These are phyloP conservation scores for Cutaneotrichosporon dermatis DNA, from an alignment of 1,284 basidiomycete genomes.

Conservation along the genomic window DNA sequence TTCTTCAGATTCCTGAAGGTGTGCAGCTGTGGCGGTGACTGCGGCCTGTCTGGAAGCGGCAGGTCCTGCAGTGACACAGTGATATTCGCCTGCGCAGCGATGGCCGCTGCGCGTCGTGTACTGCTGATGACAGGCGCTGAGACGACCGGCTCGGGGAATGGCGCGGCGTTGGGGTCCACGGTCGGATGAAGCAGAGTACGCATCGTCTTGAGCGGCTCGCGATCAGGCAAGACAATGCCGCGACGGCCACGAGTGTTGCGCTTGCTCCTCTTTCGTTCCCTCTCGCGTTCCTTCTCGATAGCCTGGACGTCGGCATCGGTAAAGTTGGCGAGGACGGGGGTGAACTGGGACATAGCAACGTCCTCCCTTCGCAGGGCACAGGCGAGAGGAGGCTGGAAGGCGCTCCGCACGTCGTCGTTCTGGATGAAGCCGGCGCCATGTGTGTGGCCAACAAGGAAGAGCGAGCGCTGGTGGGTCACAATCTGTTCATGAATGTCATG, in stretches of 20 bases:
- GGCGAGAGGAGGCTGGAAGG: conserved; percentile 76
- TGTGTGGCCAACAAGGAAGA: conserved; percentile 85
- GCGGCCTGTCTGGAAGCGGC: conserved; percentile 48
- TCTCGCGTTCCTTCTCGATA: conserved; percentile 88
- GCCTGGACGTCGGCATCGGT: conserved; percentile 82
- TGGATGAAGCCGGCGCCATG: conserved; percentile 71
- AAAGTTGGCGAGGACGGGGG: conserved; percentile 82
- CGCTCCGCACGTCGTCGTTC: conserved; percentile 86
- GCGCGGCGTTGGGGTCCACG: conserved; percentile 33
- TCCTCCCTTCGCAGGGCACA: conserved; percentile 62
- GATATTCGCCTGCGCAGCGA: conserved; percentile 62
- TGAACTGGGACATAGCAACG: conserved; percentile 66
- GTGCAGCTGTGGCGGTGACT: conserved; percentile 43
- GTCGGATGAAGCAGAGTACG: conserved; percentile 65
- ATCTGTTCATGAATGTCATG: conserved; percentile 96
- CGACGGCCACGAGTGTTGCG: conserved; percentile 82
- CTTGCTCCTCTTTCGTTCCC: conserved; percentile 74
- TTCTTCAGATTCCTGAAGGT: conserved; percentile 19
- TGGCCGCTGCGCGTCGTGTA: conserved; percentile 73
- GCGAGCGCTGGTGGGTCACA: conserved; percentile 82
- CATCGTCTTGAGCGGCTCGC: conserved; percentile 86
- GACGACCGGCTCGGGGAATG: conserved; percentile 56
- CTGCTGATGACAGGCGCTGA: conserved; percentile 13
- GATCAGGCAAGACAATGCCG: conserved; percentile 85
- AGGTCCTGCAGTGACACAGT: conserved; percentile 45